A percentile compares a stretch with the other conserved stretches of the same genome.
These are phyloP conservation scores for Erigeron canadensis DNA, from an alignment of 129 eudicot species.

Conservation along the genomic window DNA sequence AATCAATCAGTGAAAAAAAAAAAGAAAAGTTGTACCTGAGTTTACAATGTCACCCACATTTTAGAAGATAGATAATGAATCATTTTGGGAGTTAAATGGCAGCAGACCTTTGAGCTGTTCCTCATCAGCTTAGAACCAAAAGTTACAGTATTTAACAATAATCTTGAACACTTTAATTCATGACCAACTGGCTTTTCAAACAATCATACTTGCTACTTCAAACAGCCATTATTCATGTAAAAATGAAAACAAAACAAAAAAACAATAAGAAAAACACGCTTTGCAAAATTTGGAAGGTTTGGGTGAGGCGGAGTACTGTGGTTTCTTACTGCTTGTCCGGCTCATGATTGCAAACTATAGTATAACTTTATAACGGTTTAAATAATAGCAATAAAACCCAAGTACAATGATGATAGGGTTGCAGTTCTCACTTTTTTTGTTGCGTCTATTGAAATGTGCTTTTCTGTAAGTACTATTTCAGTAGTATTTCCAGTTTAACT, in stretches of 20 bases:
- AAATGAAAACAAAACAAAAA: background rate
- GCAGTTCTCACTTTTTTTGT: too few species aligned
- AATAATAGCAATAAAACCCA: too few species aligned
- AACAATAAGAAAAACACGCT: too few species aligned
- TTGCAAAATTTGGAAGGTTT: too few species aligned
- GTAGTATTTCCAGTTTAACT: too few species aligned
- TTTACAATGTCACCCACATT: background rate
- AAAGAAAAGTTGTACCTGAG: slow-evolving; percentile 10
- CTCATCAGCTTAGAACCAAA: slow-evolving; percentile 18
- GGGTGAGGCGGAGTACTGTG: too few species aligned
- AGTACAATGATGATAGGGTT: too few species aligned
- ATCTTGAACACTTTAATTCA: background rate
- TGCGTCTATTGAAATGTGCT: too few species aligned
- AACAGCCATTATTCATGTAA: background rate
- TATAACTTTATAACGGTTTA: too few species aligned
- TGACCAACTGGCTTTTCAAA: background rate
- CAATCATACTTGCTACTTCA: background rate
- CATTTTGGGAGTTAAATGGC: slow-evolving; percentile 6
- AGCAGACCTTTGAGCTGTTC: slow-evolving; percentile 15
- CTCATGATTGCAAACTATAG: too few species aligned
- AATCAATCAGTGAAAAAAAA: background rate
- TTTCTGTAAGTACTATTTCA: too few species aligned
- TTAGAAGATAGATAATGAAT: background rate
- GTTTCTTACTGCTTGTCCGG: too few species aligned
- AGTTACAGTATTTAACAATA: background rate